Evolutionary conservation across 1,284 basidiomycete genomes (phyloP).

Genomic region (Entoloma clypeatum): DNA sequence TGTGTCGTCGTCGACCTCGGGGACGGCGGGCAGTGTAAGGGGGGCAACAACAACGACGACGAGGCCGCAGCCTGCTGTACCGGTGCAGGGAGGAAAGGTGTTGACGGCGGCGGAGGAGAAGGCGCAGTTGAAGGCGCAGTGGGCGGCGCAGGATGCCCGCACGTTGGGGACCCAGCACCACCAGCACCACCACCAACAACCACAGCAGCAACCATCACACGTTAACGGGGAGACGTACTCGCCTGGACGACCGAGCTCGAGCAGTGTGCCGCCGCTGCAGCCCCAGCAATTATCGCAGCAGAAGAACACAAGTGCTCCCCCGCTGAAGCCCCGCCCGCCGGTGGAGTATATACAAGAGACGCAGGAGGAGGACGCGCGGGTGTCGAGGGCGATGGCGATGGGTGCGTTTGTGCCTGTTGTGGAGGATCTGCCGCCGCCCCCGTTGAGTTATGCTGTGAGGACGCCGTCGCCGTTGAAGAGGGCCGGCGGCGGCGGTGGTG

Average conservation of each 20-base stretch:
- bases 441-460: slow-evolving; percentile 19
- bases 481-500: slow-evolving; percentile 12
- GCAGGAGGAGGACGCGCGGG: slow-evolving; percentile 60
- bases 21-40: slow-evolving; percentile 18
- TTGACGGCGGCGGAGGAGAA: slow-evolving; percentile 77
- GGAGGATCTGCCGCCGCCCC: slow-evolving; percentile 17
- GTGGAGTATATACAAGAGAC: slow-evolving; percentile 76
- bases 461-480: slow-evolving; percentile 15
- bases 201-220: slow-evolving; percentile 2
- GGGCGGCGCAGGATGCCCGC: slow-evolving; percentile 48
- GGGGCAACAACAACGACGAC: slow-evolving; percentile 36
- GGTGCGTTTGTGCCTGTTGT: slow-evolving; percentile 27
- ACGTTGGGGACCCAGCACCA: slow-evolving; percentile 15
- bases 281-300: too few species aligned
- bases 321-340: slow-evolving; percentile 69
- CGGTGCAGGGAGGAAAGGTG: too few species aligned
- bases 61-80: too few species aligned
- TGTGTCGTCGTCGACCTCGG: slow-evolving; percentile 17
- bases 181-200: slow-evolving; percentile 20
- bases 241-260: slow-evolving; percentile 15
- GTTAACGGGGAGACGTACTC: slow-evolving; percentile 18
- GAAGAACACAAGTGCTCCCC: too few species aligned
- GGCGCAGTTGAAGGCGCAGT: slow-evolving; percentile 59
- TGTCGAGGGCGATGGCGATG: slow-evolving; percentile 33
- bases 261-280: slow-evolving; percentile 14